phyloP scores from a whole-genome alignment of 2,329 filamentous ascomycete genomes.

The Leptographium radiaticola region DNA sequence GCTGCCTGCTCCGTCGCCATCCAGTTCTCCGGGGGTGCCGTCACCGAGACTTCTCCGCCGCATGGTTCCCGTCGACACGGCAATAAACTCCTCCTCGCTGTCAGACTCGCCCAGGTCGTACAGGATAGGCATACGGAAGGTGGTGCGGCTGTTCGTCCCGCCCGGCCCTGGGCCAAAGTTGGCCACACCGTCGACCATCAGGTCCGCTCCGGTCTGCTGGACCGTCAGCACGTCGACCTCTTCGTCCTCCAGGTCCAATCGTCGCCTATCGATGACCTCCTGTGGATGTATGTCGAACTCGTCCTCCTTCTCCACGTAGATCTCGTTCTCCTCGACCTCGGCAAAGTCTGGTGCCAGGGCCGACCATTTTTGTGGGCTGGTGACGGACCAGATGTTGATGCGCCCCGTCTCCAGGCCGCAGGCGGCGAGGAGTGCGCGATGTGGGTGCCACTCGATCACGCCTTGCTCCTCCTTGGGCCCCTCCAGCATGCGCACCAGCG shows the following conservation, averaged over 20 bases:
- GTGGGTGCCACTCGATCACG: slow-evolving; percentile 94
- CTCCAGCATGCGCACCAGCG: slow-evolving; percentile 90
- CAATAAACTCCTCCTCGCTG: slow-evolving; percentile 77
- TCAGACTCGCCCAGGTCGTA: slow-evolving; percentile 88
- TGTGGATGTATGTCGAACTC: slow-evolving; percentile 97
- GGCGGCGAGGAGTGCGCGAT: slow-evolving; percentile 73
- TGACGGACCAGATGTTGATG: slow-evolving; percentile 92
- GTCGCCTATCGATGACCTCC: slow-evolving; percentile 83
- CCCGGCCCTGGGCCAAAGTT: background rate
- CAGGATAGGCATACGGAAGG: slow-evolving; percentile 85
- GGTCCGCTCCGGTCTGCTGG: slow-evolving; percentile 50
- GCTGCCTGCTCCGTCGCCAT: slow-evolving; percentile 19
- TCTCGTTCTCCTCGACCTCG: slow-evolving; percentile 95
- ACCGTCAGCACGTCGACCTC: slow-evolving; percentile 79
- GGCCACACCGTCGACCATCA: slow-evolving; percentile 20
- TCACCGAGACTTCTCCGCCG: slow-evolving; percentile 72
- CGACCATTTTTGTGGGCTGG: slow-evolving; percentile 93
- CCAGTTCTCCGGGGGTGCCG: slow-evolving; percentile 37
- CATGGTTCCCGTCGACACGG: slow-evolving; percentile 66
- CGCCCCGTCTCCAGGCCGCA: slow-evolving; percentile 86
- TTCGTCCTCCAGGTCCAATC: slow-evolving; percentile 85
- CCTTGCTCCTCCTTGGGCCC: slow-evolving; percentile 94
- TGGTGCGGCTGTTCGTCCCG: slow-evolving; percentile 7
- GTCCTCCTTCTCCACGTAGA: slow-evolving; percentile 90
- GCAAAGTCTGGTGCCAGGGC: slow-evolving; percentile 92